Conservation (phyloP, 768 basidiomycete species). For the Leccinum longicurvipes region DNA sequence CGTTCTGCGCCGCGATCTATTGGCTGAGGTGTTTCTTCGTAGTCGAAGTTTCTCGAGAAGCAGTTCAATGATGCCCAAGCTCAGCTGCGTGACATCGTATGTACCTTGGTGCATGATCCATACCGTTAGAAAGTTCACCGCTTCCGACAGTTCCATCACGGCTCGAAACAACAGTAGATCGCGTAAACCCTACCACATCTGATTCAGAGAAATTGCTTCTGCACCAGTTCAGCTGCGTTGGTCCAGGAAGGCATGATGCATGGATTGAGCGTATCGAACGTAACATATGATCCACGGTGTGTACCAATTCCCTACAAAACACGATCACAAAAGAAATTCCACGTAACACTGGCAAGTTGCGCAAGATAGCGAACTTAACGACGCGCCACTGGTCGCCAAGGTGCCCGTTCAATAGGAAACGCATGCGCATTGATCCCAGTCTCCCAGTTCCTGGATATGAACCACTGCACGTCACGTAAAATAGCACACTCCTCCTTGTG, state of each 20-base stretch:
- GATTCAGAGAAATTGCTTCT: not conserved
- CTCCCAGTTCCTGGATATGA: conserved; percentile 28
- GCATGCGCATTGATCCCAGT: conserved; percentile 6
- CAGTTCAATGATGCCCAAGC: conserved; percentile 88
- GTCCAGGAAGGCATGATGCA: not conserved
- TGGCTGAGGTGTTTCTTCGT: not conserved
- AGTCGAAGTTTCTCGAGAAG: conserved; percentile 92
- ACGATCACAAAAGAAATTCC: not conserved
- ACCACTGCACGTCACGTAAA: conserved; percentile 30
- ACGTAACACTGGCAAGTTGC: not conserved
- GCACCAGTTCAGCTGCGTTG: conserved; percentile 1
- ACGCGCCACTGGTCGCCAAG: conserved; percentile 12
- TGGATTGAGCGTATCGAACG: conserved; percentile 1
- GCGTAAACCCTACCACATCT: conserved; percentile 1
- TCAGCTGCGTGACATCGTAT: conserved; percentile 81
- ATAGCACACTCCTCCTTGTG: conserved; percentile 26
- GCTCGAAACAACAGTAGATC: conserved; percentile 23
- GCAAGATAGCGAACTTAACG: conserved; percentile 5
- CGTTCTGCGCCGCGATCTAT: not conserved
- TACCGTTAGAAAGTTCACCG: conserved; percentile 3
- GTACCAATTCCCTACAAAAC: not conserved
- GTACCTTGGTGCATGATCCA: conserved; percentile 20
- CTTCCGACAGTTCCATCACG: conserved; percentile 28
- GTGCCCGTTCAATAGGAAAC: conserved; percentile 18
- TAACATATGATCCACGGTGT: not conserved